Evolutionary conservation across 1,284 basidiomycete genomes (phyloP).

Genomic region (Ceratobasidium sp.): DNA sequence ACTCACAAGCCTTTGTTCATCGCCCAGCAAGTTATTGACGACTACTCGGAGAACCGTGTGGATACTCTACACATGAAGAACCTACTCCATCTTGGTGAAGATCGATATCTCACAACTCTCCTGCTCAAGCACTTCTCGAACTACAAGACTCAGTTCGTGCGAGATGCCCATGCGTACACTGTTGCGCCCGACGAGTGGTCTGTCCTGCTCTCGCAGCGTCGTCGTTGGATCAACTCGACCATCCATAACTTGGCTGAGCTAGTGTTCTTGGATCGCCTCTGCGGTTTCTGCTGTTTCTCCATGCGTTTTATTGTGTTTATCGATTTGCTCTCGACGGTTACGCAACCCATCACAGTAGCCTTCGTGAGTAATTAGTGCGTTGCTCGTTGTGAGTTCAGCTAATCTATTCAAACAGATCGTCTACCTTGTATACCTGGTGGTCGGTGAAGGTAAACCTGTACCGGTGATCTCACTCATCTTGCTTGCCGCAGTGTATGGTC

Average conservation of each 20-base stretch:
- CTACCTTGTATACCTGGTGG: constrained; percentile 83
- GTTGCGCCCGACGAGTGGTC: constrained; percentile 94
- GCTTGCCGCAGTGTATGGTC: constrained; percentile 91
- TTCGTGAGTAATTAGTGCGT: constrained; percentile 68
- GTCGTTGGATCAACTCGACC: constrained; percentile 99
- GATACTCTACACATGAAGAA: constrained; percentile 99
- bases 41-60: constrained; percentile 95
- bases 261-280: constrained; percentile 89
- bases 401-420: constrained; percentile 64
- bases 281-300: constrained; percentile 97
- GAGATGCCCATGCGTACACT: constrained; percentile 90
- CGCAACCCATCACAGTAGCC: constrained; percentile 90
- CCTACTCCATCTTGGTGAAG: constrained; percentile 94
- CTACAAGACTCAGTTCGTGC: constrained; percentile 93
- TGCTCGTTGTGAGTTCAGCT: background rate
- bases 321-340: constrained; percentile 85
- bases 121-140: constrained; percentile 92
- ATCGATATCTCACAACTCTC: constrained; percentile 96
- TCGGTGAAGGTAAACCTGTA: constrained; percentile 66
- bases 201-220: constrained; percentile 93
- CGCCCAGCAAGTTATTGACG: constrained; percentile 86
- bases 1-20: constrained; percentile 88
- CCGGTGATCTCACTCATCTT: constrained; percentile 85
- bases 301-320: constrained; percentile 99
- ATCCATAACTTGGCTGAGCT: constrained; percentile 96